A percentile compares a stretch with the other conserved stretches of the same genome.
Conservation (phyloP, 768 basidiomycete genomes). For the Hebeloma cylindrosporum region DNA sequence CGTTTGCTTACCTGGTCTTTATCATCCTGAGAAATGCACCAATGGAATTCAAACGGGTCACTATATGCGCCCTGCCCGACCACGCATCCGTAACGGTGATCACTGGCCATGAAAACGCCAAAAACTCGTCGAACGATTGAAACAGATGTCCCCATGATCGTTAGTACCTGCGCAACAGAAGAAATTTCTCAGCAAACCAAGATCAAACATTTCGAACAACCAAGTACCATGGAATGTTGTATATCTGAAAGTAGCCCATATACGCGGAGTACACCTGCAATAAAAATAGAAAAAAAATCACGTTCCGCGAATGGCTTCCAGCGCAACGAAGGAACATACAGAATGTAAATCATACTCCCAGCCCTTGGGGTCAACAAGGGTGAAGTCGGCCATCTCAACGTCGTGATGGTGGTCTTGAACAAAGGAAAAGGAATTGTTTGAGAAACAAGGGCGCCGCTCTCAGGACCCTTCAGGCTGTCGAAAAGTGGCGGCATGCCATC, state of each 20-base stretch:
- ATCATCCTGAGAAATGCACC: constrained; percentile 83
- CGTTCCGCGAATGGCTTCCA: not conserved
- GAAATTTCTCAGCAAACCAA: constrained; percentile 5
- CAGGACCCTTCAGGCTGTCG: not conserved
- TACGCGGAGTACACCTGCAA: constrained; percentile 67
- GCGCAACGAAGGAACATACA: constrained; percentile 41
- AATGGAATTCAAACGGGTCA: constrained; percentile 71
- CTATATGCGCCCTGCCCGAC: constrained; percentile 76
- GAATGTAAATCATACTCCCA: constrained; percentile 84
- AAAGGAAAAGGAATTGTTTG: constrained; percentile 2
- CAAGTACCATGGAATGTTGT: constrained; percentile 64
- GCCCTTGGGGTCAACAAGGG: constrained; percentile 69
- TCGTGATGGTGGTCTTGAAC: not conserved
- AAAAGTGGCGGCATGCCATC: constrained; percentile 3
- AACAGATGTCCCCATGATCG: constrained; percentile 79
- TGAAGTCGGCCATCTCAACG: constrained; percentile 57
- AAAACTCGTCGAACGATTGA: constrained; percentile 75
- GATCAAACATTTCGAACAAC: constrained; percentile 1
- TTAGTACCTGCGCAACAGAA: constrained; percentile 57
- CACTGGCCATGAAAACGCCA: constrained; percentile 81
- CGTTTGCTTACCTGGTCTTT: constrained; percentile 58
- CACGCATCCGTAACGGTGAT: constrained; percentile 72
- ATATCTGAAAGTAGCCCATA: constrained; percentile 74
- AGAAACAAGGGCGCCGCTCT: no score
- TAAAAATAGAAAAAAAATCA: constrained; percentile 1